Evolutionary conservation across 192 early-diverging fungal genomes (phyloP), one percentile per base, ranked within the genome.

Genomic region (Glomus cerebriforme): DNA sequence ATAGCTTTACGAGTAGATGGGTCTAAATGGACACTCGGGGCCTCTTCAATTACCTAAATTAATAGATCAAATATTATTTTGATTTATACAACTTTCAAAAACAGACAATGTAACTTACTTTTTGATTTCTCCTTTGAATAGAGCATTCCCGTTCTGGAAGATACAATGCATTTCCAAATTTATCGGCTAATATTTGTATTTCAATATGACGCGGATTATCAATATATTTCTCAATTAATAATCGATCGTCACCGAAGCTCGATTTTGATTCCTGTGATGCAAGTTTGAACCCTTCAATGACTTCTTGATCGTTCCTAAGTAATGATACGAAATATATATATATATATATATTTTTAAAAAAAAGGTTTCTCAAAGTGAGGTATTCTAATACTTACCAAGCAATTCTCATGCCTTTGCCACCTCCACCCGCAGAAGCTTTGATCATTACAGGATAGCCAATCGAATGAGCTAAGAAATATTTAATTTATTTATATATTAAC

Each of bases 191-290:
- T 26, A 93, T 83, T 81, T 93, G 93, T 34, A 95, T 90, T 83
- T 92, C 91, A 75, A 94, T 94, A 74, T 92, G 92, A 27, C 91
- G 89, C 37, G 90, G 95, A 69, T 95, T 88, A 58, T 94, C 93
- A 73, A 98, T 93, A 80, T 94, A 98, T 85, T 94, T 95, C 83
- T 98, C 97, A 27, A 98, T 92, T 64, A 98, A 87, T 12, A 98
- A 84, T 26, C 95, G 88, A 77, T 92, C 91, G 83, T 98, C 97
- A 60, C 95, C 97, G 79, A 98, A 98, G 47, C 89, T 90, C 37
- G 94, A 93, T 77, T 85, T 79, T 10, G 94, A 92, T 87, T 97
- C 96, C 68, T 91, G 87, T 54, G 90, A 87, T 31, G 94, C 92
- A 15, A 98, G 86, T 68, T 91, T 87, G 83, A 92, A 96, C 2